phyloP scores from a whole-genome alignment of 2,329 filamentous ascomycete genomes.

The Boeremia lycopersici region DNA sequence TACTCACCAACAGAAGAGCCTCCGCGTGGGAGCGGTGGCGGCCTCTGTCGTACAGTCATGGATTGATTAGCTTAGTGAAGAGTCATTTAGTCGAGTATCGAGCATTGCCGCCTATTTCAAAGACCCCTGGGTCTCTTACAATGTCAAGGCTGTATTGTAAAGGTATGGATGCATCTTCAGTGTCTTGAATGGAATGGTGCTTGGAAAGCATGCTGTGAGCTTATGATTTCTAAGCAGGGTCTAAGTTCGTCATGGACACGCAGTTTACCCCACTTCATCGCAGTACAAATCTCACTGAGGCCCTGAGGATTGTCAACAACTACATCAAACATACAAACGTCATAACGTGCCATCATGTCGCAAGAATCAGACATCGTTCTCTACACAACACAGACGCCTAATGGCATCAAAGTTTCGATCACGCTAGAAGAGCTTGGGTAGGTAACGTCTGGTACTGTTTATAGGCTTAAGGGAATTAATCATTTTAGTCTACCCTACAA shows the following conservation, averaged over 20 bases:
- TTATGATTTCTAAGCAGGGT: slow-evolving; percentile 34
- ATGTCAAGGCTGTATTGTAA: too few relatives aligned
- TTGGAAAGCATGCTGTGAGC: background rate
- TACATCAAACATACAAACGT: background rate
- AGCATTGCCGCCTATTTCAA: too few relatives aligned
- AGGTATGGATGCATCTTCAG: too few relatives aligned
- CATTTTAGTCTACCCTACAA: slow-evolving; percentile 70
- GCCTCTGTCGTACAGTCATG: too few relatives aligned
- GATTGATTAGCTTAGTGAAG: too few relatives aligned
- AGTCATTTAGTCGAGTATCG: too few relatives aligned
- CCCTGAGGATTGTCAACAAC: background rate
- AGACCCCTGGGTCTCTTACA: too few relatives aligned
- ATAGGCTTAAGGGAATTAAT: background rate
- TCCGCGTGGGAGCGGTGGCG: too few relatives aligned
- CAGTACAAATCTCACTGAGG: slow-evolving; percentile 9
- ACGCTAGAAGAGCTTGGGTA: slow-evolving; percentile 79
- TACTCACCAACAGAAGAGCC: too few relatives aligned
- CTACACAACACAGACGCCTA: slow-evolving; percentile 83
- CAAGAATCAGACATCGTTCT: slow-evolving; percentile 70
- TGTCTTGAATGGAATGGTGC: too few relatives aligned
- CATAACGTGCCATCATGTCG: slow-evolving; percentile 20
- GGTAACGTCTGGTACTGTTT: slow-evolving; percentile 4
- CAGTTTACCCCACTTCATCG: slow-evolving; percentile 25
- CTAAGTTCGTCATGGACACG: slow-evolving; percentile 36
- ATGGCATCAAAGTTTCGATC: slow-evolving; percentile 89